Percentiles rank a stretch among this genome's conserved stretches.
These are phyloP conservation scores for Pulicaria dysenterica DNA, from an alignment of 129 eudicot species.

Conservation along the genomic window DNA sequence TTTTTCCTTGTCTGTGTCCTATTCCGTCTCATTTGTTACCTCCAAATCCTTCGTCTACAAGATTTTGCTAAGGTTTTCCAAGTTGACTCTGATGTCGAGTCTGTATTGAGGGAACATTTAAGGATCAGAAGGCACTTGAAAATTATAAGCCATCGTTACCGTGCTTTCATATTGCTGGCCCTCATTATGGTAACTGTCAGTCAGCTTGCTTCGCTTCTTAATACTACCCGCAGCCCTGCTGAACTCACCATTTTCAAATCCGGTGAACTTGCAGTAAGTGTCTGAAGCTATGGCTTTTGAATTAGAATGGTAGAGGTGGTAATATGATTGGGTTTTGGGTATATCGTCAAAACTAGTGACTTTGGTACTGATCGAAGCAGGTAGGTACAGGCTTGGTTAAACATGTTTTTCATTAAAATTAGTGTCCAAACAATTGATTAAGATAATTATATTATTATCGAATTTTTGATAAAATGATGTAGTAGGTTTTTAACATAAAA, in stretches of 20 bases:
- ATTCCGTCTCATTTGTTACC: slow-evolving; percentile 85
- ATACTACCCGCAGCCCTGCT: slow-evolving; percentile 58
- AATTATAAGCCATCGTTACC: slow-evolving; percentile 81
- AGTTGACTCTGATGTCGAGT: slow-evolving; percentile 62
- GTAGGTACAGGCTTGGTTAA: too few species aligned
- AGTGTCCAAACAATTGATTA: background rate
- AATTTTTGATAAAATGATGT: background rate
- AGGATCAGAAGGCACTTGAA: slow-evolving; percentile 77
- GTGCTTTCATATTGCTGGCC: slow-evolving; percentile 63
- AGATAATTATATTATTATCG: background rate
- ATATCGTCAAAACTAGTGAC: background rate
- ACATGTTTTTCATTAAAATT: too few species aligned
- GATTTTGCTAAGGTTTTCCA: slow-evolving; percentile 80
- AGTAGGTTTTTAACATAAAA: background rate
- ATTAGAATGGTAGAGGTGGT: background rate
- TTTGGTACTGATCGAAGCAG: too few species aligned
- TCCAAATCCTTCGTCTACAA: slow-evolving; percentile 80
- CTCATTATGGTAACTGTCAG: slow-evolving; percentile 67
- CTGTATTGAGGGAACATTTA: slow-evolving; percentile 73
- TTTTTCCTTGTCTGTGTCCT: slow-evolving; percentile 83
- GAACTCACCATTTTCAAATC: slow-evolving; percentile 56
- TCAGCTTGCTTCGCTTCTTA: slow-evolving; percentile 62
- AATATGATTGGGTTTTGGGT: background rate
- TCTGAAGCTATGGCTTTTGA: background rate
- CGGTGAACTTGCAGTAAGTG: slow-evolving; percentile 86